Conservation (phyloP, 768 basidiomycete genomes). For the Candolleomyces efflorescens region DNA sequence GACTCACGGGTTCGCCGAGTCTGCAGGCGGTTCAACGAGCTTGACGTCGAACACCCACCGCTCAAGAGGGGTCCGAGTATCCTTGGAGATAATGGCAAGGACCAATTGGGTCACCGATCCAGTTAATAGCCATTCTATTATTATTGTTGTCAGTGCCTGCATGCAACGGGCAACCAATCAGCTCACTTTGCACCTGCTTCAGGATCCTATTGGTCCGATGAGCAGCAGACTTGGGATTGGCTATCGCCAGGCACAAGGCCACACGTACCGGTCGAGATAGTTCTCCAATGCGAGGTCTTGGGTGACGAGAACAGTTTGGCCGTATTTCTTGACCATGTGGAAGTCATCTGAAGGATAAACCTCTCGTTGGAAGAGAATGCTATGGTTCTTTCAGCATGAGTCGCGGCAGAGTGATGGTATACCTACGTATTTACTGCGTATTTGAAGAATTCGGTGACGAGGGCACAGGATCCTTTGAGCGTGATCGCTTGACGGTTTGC, state of each 20-base stretch:
- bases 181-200: constrained; percentile 86
- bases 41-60: constrained; percentile 98
- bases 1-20: constrained; percentile 47
- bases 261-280: constrained; percentile 77
- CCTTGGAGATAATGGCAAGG: constrained; percentile 93
- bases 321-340: constrained; percentile 99
- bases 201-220: constrained; percentile 57
- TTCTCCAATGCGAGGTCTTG: constrained; percentile 91
- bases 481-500: constrained; percentile 76
- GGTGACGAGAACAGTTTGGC: constrained; percentile 91
- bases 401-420: background rate
- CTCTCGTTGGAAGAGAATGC: constrained; percentile 93
- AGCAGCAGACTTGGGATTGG: background rate
- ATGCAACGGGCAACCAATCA: constrained; percentile 6
- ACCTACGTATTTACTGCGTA: constrained; percentile 95
- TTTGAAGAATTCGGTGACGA: constrained; percentile 99
- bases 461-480: constrained; percentile 88
- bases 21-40: constrained; percentile 61
- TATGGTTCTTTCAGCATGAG: constrained; percentile 26
- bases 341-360: constrained; percentile 99
- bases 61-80: constrained; percentile 86
- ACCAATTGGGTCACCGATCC: constrained; percentile 93
- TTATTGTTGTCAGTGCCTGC: background rate
- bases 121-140: constrained; percentile 89
- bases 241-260: background rate